Conservation (phyloP, 805 yeast species). For the Blastobotrys robertii region DNA sequence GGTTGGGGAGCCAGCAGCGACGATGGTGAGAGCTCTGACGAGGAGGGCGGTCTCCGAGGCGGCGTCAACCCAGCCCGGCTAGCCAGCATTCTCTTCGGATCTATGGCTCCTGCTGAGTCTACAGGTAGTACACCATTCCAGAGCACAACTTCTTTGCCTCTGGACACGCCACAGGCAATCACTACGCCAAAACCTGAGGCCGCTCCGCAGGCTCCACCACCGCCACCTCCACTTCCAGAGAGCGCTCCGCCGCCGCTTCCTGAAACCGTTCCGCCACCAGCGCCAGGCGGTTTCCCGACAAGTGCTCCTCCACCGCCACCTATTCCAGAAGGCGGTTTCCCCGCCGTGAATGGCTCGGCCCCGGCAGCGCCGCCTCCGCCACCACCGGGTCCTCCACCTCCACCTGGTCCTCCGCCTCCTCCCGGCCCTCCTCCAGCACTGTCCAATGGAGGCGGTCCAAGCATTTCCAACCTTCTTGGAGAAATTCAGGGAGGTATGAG, state of each 20-base stretch:
- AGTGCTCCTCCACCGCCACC: conserved; percentile 27
- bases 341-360: conserved; percentile 34
- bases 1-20: conserved; percentile 14
- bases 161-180: neutral
- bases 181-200: neutral
- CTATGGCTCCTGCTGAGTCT: conserved; percentile 26
- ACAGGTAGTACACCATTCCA: too few species aligned
- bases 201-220: conserved; percentile 10
- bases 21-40: conserved; percentile 27
- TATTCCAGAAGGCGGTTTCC: conserved; percentile 19
- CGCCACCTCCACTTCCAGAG: conserved; percentile 21
- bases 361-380: conserved; percentile 34
- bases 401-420: conserved; percentile 16
- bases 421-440: conserved; percentile 21
- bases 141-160: neutral
- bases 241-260: conserved; percentile 26
- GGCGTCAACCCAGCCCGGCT: conserved; percentile 32
- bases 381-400: conserved; percentile 26
- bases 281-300: conserved; percentile 27
- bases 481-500: conserved; percentile 27
- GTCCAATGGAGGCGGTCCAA: conserved; percentile 26
- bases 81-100: conserved; percentile 34
- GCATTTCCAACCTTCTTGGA: conserved; percentile 23
- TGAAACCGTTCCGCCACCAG: conserved; percentile 29
- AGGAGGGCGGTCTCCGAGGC: conserved; percentile 22